These are phyloP conservation scores for Neonectria punicea DNA, from an alignment of 2,329 filamentous ascomycete genomes.

Conservation along the genomic window DNA sequence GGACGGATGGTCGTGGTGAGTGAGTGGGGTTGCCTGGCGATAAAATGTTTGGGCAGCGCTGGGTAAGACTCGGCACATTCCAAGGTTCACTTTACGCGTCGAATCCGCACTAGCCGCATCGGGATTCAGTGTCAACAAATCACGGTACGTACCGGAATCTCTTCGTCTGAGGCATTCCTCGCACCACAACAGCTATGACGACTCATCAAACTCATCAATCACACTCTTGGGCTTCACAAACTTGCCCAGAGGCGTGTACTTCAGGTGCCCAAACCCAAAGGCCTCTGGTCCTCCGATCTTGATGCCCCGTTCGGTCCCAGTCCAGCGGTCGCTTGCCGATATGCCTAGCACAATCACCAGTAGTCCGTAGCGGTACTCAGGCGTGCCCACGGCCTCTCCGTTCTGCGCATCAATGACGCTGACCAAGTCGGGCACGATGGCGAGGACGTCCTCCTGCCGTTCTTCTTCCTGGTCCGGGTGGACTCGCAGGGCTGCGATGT, in stretches of 20 bases:
- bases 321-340: slow-evolving; percentile 57
- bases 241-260: slow-evolving; percentile 59
- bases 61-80: not conserved
- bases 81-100: not conserved
- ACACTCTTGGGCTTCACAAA: slow-evolving; percentile 63
- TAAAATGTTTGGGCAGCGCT: not conserved
- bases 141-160: not conserved
- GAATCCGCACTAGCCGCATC: not conserved
- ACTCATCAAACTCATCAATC: slow-evolving; percentile 59
- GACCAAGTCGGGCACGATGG: slow-evolving; percentile 67
- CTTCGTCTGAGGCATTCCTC: no score
- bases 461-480: slow-evolving; percentile 49
- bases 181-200: not conserved
- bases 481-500: slow-evolving; percentile 67
- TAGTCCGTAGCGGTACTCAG: slow-evolving; percentile 65
- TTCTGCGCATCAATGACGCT: slow-evolving; percentile 65
- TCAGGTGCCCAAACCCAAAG: slow-evolving; percentile 60
- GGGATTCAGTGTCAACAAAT: not conserved
- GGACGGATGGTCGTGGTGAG: not conserved
- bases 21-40: not conserved
- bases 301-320: slow-evolving; percentile 56
- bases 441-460: slow-evolving; percentile 56
- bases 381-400: slow-evolving; percentile 66
- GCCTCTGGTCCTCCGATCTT: slow-evolving; percentile 60
- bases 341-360: slow-evolving; percentile 61